Evolutionary conservation across 768 basidiomycete species (phyloP).

Genomic region (Phylloporus sp.): DNA sequence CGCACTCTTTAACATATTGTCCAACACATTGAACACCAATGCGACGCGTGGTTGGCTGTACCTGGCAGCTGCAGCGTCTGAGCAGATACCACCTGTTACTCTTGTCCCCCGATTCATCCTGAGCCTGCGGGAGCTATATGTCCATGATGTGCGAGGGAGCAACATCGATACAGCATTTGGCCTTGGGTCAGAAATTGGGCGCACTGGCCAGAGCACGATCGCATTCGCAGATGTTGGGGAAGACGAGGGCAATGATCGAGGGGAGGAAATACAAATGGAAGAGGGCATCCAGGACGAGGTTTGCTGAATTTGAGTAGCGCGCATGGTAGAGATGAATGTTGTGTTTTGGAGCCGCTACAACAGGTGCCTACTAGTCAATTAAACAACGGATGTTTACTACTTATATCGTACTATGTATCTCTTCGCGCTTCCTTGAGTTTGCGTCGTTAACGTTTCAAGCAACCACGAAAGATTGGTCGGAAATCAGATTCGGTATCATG

Average conservation of each 20-base stretch:
- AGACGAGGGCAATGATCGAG: neutral
- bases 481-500: no score
- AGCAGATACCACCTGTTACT: neutral
- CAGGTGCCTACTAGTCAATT: no score
- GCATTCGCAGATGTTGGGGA: neutral
- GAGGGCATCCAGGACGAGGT: neutral
- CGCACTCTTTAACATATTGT: neutral
- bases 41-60: no score
- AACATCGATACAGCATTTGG: neutral
- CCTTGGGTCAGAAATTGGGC: neutral
- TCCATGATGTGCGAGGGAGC: neutral
- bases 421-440: no score
- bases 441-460: no score
- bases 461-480: no score
- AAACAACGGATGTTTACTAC: no score
- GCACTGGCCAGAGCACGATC: neutral
- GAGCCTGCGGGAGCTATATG: neutral
- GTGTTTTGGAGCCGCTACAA: no score
- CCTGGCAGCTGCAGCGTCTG: no score
- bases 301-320: no score
- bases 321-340: no score
- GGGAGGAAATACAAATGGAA: neutral
- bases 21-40: neutral
- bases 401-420: no score
- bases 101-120: slow-evolving; percentile 1